phyloP scores from a whole-genome alignment of 495 filamentous ascomycete genomes.

The Penicillium salamii region DNA sequence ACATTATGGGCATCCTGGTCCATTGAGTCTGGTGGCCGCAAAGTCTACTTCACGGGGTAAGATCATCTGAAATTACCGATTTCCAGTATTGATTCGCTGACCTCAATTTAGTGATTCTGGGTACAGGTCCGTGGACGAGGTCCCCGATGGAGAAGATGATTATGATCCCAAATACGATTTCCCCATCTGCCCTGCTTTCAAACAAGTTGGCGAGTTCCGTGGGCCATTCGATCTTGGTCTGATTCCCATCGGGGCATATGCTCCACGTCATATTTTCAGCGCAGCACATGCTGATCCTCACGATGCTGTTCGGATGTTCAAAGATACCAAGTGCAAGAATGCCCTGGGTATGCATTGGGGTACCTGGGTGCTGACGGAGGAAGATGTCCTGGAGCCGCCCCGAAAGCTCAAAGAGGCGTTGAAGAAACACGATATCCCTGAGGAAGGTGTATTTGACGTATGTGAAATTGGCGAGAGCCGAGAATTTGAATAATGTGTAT shows the following conservation, averaged over 20 bases:
- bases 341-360: slow-evolving; percentile 95
- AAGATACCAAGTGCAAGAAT: slow-evolving; percentile 75
- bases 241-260: slow-evolving; percentile 93
- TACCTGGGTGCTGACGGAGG: slow-evolving; percentile 84
- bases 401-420: slow-evolving; percentile 73
- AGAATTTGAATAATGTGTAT: slow-evolving; percentile 56
- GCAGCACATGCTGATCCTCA: slow-evolving; percentile 85
- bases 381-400: slow-evolving; percentile 85
- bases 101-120: slow-evolving; percentile 60
- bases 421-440: slow-evolving; percentile 60
- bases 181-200: slow-evolving; percentile 82
- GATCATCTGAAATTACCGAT: slow-evolving; percentile 1
- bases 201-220: slow-evolving; percentile 74
- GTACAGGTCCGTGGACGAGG: slow-evolving; percentile 75
- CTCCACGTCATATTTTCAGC: slow-evolving; percentile 71
- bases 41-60: slow-evolving; percentile 47
- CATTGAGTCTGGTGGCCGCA: slow-evolving; percentile 62
- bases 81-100: slow-evolving; percentile 9
- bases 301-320: slow-evolving; percentile 87
- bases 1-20: slow-evolving; percentile 92
- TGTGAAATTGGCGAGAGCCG: slow-evolving; percentile 84
- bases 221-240: slow-evolving; percentile 92
- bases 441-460: slow-evolving; percentile 83
- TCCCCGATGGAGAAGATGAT: slow-evolving; percentile 67
- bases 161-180: slow-evolving; percentile 67